Evolutionary conservation across 2,329 filamentous ascomycete species (phyloP).

Genomic region (Curvularia spicifera): DNA sequence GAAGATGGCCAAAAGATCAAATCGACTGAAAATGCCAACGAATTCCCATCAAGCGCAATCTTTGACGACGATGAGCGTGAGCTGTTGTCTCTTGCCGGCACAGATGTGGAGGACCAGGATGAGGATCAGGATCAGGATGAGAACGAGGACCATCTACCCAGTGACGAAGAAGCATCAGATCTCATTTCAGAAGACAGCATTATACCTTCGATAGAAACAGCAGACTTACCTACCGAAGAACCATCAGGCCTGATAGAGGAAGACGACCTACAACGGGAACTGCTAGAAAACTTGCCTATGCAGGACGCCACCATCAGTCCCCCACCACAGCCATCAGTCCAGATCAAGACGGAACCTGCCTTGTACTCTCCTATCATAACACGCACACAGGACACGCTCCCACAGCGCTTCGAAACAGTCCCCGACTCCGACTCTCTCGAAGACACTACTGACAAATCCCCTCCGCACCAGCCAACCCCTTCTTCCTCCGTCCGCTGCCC

Average conservation of each 20-base stretch:
- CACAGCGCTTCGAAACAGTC: background rate
- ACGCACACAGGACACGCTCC: background rate
- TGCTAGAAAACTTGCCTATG: constrained; percentile 17
- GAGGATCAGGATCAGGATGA: too few species aligned
- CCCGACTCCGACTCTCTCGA: constrained; percentile 1
- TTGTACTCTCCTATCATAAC: constrained; percentile 5
- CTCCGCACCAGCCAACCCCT: background rate
- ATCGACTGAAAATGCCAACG: background rate
- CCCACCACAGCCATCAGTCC: constrained; percentile 3
- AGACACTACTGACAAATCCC: background rate
- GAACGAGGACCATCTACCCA: constrained; percentile 4
- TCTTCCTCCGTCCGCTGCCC: constrained; percentile 2
- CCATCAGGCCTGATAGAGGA: constrained; percentile 21
- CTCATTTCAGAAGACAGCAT: constrained; percentile 25
- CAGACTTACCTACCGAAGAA: constrained; percentile 32
- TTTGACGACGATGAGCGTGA: constrained; percentile 40
- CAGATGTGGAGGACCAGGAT: constrained; percentile 6
- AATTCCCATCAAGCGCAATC: constrained; percentile 26
- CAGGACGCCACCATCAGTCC: constrained; percentile 2
- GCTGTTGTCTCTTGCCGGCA: constrained; percentile 33
- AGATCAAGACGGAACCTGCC: constrained; percentile 14
- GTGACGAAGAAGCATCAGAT: constrained; percentile 10
- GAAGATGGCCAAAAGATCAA: constrained; percentile 10
- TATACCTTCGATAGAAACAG: constrained; percentile 34
- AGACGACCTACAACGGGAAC: constrained; percentile 22